A percentile compares a stretch with the other conserved stretches of the same genome.
Evolutionary conservation across 495 filamentous ascomycete genomes (phyloP).

Genomic region (Trichocladium uniseriatum): DNA sequence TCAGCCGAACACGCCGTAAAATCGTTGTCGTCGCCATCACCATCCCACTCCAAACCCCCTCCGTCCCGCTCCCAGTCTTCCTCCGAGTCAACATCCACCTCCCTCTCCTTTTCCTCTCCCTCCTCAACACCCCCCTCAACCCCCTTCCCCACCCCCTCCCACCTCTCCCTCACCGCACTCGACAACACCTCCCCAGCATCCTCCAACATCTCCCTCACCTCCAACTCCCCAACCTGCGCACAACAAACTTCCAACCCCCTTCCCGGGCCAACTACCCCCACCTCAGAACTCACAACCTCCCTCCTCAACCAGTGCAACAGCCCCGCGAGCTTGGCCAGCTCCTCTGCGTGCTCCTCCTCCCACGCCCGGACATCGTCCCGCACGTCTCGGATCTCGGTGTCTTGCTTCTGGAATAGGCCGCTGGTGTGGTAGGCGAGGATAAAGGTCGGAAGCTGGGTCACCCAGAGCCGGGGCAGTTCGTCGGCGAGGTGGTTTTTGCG

Average conservation of each 20-base stretch:
- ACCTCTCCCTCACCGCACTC: background rate
- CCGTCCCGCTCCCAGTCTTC: background rate
- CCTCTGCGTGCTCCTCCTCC: conserved; percentile 38
- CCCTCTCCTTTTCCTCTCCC: background rate
- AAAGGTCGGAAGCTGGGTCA: conserved; percentile 52
- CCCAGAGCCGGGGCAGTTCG: conserved; percentile 49
- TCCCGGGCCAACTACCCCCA: background rate
- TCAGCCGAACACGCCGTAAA: conserved; percentile 8
- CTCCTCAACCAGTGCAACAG: conserved; percentile 41
- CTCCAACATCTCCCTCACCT: conserved; percentile 7
- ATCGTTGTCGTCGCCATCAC: background rate
- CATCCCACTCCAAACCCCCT: too few species aligned
- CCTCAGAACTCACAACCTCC: background rate
- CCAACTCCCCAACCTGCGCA: background rate
- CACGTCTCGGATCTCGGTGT: conserved; percentile 41
- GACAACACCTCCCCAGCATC: conserved; percentile 10
- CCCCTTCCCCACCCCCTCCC: background rate
- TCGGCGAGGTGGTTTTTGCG: conserved; percentile 25
- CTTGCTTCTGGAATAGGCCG: conserved; percentile 40
- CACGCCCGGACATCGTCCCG: conserved; percentile 40
- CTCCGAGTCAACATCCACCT: background rate
- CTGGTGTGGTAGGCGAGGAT: conserved; percentile 48
- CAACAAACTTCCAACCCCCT: conserved; percentile 12
- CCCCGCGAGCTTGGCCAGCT: conserved; percentile 30
- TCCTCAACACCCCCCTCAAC: background rate